Base-by-base conservation (phyloP, 129 eudicot genomes). In the Flaveria brownii region DNA sequence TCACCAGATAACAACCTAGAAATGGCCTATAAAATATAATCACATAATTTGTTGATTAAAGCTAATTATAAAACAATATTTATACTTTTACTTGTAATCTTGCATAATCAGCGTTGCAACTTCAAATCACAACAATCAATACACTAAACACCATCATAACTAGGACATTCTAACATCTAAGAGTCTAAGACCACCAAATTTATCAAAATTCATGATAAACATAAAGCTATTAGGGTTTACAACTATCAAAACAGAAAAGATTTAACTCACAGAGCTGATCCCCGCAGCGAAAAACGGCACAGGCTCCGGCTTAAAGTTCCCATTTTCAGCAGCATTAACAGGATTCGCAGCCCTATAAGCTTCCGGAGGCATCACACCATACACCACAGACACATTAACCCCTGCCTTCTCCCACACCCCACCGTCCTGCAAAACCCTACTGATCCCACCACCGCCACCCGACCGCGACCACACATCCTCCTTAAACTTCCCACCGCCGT, bases 231-330 rank as follows among this genome's bases (percentile, higher is more conserved):
- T 52, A 52, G 59, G 59, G 59, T 6, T 52, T 1, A 64, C 0
- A 30, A 22, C 12, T 22, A 62, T 47, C 70, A 42, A n/a, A 74
- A 3, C 46, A 2, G 11, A 11, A 36, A 33, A 57, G 69, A 26
- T 13, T 4, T 4, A 11, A 39, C 61, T 74, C 79, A 93, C 93
- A 65, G 99, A 91, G 88, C 99, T 94, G 72, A 94, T 84, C n/a
- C 99, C 99, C n/a, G 99, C 99, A 69, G 99, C 99, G 45, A 94
- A 94, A 69, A 94, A 94, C 0, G 99, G 99, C 65, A 94, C 82
- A 73, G 99, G 99, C 9, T 87, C 96, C 10, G 97, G 90, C 75
- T 86, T 87, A 51, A 52, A 78, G 68, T 81, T 62, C 9, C 86
- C 97, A 82, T 86, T 82, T 0, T 72, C 76, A 7, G 74, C 78